Percentiles rank a stretch among this genome's conserved stretches.
phyloP scores from a whole-genome alignment of 768 basidiomycete genomes.

The Boletus speciosus region DNA sequence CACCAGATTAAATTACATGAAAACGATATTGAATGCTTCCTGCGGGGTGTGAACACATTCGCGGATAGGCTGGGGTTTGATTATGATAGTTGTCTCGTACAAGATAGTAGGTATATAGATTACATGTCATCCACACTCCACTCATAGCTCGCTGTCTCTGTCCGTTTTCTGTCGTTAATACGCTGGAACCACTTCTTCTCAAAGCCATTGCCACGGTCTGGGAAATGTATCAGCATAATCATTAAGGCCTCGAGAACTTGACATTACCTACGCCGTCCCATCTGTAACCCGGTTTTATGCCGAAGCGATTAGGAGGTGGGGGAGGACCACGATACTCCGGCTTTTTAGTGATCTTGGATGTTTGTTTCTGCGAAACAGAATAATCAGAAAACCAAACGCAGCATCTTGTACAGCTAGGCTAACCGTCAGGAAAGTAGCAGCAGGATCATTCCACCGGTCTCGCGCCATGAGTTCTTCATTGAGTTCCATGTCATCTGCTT shows the following conservation, averaged over 20 bases:
- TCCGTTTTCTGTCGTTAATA: slow-evolving; percentile 70
- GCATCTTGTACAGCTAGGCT: slow-evolving; percentile 20
- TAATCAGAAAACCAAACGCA: slow-evolving; percentile 1
- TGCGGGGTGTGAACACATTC: too few species aligned
- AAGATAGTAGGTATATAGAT: slow-evolving; percentile 2
- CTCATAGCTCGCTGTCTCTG: slow-evolving; percentile 66
- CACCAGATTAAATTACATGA: not conserved
- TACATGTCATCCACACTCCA: slow-evolving; percentile 97
- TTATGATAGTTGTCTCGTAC: not conserved
- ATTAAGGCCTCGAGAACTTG: not conserved
- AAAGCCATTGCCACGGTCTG: slow-evolving; percentile 91
- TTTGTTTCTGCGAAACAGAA: slow-evolving; percentile 57
- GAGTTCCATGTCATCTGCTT: slow-evolving; percentile 78
- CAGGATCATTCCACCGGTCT: slow-evolving; percentile 97
- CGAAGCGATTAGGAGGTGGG: slow-evolving; percentile 92
- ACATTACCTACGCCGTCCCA: slow-evolving; percentile 96
- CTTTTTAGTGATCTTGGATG: slow-evolving; percentile 66
- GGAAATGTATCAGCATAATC: slow-evolving; percentile 1
- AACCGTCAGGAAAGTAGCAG: slow-evolving; percentile 89
- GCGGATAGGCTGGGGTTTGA: not conserved
- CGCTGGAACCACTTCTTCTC: slow-evolving; percentile 90
- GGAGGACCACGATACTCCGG: slow-evolving; percentile 87
- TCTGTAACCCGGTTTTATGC: slow-evolving; percentile 90
- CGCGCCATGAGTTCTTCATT: slow-evolving; percentile 81
- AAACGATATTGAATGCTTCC: not conserved